phyloP scores from a whole-genome alignment of 1,139 yeast species.

The Debaryomyces subglobosus region DNA sequence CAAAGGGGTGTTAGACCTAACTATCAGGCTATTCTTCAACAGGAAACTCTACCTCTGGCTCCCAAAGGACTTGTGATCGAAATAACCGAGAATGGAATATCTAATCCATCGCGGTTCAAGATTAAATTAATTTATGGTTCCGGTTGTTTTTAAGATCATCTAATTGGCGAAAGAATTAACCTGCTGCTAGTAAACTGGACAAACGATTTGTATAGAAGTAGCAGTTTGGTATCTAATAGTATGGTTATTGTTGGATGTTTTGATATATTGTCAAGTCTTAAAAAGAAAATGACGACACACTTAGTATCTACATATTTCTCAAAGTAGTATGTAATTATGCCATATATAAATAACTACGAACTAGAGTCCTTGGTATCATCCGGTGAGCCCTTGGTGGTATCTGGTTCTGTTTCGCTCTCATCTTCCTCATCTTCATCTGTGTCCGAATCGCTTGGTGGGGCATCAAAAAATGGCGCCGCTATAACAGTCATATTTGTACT shows the following conservation, averaged over 20 bases:
- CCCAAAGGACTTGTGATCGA: background rate
- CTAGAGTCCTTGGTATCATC: conserved; percentile 3
- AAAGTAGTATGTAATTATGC: background rate
- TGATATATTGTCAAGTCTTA: background rate
- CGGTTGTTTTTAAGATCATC: background rate
- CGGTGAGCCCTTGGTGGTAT: conserved; percentile 1
- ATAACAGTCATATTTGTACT: conserved; percentile 30
- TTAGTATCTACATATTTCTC: background rate
- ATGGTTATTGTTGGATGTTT: background rate
- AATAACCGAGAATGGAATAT: background rate
- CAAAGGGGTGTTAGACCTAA: background rate
- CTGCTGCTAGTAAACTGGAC: background rate
- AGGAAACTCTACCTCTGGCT: background rate
- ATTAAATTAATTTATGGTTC: background rate
- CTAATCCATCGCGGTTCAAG: background rate
- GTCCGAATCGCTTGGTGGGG: conserved; percentile 46
- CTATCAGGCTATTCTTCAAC: background rate
- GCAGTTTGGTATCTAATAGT: background rate
- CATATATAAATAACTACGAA: background rate
- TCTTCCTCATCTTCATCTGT: conserved; percentile 22
- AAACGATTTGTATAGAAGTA: background rate
- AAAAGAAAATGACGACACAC: background rate
- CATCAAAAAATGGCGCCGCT: conserved; percentile 44
- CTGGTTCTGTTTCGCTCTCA: conserved; percentile 5
- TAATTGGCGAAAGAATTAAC: background rate